Base-by-base conservation (phyloP, 1,139 yeast species). In the Zygosaccharomyces pseudobailii region DNA sequence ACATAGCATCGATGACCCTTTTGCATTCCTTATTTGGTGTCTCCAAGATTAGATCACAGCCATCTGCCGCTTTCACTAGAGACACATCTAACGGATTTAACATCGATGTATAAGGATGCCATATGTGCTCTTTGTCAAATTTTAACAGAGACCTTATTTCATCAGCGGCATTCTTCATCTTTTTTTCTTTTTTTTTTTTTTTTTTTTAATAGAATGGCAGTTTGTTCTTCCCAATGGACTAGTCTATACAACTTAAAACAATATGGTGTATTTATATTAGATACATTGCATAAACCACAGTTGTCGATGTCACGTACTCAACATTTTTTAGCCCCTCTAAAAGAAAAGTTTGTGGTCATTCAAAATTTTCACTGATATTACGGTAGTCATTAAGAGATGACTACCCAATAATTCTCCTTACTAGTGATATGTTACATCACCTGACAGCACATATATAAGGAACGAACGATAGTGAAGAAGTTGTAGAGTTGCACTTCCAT, bases 21-120 rank as follows among this genome's bases (percentile, higher is more conserved):
- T 52, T 10, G 34, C 24, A 2, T 50, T 47, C 1, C 2, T 24
- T 24, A 24, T 24, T 24, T 24, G 27, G 27, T 6, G 42, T 34
- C 2, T 56, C 56, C 5, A 65, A 42, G 2, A 55, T 53, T 8
- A 66, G 47, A 19, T 49, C 47, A 13, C 56, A 58, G 4, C 66
- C 69, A 6, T 49, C 36, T 0, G 69, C 66, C 3, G 62, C 55
- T 20, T 55, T 55, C 8, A 66, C 67, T 8, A 62, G 61, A 40
- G 55, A 62, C 13, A 66, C 66, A 5, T 60, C 56, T 33, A 62
- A 49, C 6, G 69, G 68, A 7, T 58, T 49, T 5, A 52, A 46
- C 43, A 65, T 53, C 2, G 68, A 63, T 0, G 70, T 61, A 44
- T 66, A 65, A 6, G 69, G 69, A 50, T 66, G 70, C 70, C 69